Base-by-base conservation (phyloP, 345 rosid species). In the Lepidium africanum region DNA sequence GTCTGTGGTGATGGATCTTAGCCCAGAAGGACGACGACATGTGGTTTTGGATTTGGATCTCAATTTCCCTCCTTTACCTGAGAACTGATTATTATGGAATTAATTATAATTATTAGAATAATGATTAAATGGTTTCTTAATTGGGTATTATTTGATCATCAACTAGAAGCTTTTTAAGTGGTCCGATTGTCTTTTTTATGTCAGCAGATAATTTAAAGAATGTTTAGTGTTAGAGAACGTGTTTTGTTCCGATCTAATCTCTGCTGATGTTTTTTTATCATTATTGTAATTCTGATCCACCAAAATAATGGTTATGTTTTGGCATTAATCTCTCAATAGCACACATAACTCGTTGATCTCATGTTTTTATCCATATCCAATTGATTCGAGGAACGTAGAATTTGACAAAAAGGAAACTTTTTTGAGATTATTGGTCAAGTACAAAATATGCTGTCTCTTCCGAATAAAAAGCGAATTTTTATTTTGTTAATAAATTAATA, bases 21-120 rank as follows among this genome's bases (percentile, higher is more conserved):
- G 70, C 45, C 78, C 76, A 0, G 71, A 52, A 40, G 19, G 58
- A 33, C 15, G 73, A 4, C 58, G 74, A 21, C 58, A 72, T 17
- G 52, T 57, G 14, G 45, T 74, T 5, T 77, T 85, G 6, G 84
- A 81, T 66, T 73, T 89, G n/a, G 96, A 91, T 71, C 96, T 91
- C 46, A 92, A 92, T 73, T 40, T 57, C 14, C 87, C 84, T 7
- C 86, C 96, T 1, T 65, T 74, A 42, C 77, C 81, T 21, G 94
- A 87, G 19, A 15, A 65, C 51, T 71, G 5, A 52, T 42, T 41
- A 8, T 46, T 17, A 9, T 13, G 5, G 8, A 38, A 32, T 51
- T 51, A n/a, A 37, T 5, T n/a, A 21, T 48, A 4, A 47, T 33
- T 21, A 35, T 32, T 30, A 43, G 53, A 69, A 71, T 61, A n/a